phyloP scores from a whole-genome alignment of 1,284 basidiomycete genomes.

The Caloboletus firmus region DNA sequence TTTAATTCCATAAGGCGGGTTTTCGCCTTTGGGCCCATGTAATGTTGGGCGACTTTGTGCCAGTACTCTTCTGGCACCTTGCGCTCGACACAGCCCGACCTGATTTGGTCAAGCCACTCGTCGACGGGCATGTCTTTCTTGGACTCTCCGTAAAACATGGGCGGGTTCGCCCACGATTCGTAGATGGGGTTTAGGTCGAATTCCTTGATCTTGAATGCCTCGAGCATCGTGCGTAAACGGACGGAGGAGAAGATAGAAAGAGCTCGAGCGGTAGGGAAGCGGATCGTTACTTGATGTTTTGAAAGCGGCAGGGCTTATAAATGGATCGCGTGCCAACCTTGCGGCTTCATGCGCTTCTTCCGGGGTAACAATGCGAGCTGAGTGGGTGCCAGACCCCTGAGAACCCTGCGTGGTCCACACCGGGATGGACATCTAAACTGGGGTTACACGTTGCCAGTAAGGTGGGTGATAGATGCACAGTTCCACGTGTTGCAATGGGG shows the following conservation, averaged over 20 bases:
- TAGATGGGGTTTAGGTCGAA: slow-evolving; percentile 67
- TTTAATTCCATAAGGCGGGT: slow-evolving; percentile 66
- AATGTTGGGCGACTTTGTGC: slow-evolving; percentile 74
- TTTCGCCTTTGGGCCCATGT: slow-evolving; percentile 63
- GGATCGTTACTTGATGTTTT: slow-evolving; percentile 14
- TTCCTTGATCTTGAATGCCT: slow-evolving; percentile 72
- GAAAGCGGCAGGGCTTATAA: slow-evolving; percentile 26
- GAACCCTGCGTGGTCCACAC: slow-evolving; percentile 15
- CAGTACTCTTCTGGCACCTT: slow-evolving; percentile 74
- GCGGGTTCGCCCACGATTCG: slow-evolving; percentile 60
- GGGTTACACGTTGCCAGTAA: slow-evolving; percentile 15
- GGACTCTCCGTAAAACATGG: slow-evolving; percentile 61
- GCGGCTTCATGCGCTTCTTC: slow-evolving; percentile 26
- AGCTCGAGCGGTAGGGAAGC: slow-evolving; percentile 10
- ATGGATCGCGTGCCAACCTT: slow-evolving; percentile 31
- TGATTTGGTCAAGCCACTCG: slow-evolving; percentile 69
- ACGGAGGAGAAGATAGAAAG: not conserved
- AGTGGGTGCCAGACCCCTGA: slow-evolving; percentile 20
- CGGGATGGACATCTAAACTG: not conserved
- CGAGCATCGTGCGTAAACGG: slow-evolving; percentile 46
- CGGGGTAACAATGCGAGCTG: slow-evolving; percentile 28
- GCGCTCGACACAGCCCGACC: slow-evolving; percentile 61
- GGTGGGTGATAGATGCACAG: slow-evolving; percentile 10
- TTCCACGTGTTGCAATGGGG: slow-evolving; percentile 20
- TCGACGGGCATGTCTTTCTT: slow-evolving; percentile 67